Evolutionary conservation across 176 grass and related monocot genomes (phyloP).

Genomic region (Aegilops umbellulata): DNA sequence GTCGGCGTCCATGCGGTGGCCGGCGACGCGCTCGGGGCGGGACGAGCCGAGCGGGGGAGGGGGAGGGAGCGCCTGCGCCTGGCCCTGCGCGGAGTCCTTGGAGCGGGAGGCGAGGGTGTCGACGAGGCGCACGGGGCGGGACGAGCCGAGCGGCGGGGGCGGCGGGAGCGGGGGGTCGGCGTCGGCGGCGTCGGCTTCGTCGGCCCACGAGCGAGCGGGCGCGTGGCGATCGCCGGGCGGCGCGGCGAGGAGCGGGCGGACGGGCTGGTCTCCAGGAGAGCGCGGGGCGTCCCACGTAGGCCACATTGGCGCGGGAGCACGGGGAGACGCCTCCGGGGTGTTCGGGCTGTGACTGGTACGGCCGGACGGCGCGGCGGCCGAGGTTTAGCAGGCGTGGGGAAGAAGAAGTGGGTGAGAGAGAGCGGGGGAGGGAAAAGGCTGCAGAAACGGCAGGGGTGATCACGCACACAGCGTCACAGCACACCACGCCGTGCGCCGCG

Average conservation of each 20-base stretch:
- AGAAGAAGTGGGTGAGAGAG: constrained; percentile 1
- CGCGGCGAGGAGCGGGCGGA: not conserved
- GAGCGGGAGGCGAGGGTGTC: not conserved
- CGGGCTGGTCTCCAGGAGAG: not conserved
- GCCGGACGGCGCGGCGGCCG: too few species aligned
- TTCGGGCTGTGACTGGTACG: not conserved
- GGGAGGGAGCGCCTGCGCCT: constrained; percentile 18
- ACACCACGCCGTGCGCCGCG: not conserved
- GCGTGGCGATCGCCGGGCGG: constrained; percentile 15
- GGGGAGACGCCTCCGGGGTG: not conserved
- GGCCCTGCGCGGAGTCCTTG: not conserved
- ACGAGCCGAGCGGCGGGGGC: not conserved
- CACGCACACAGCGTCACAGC: not conserved
- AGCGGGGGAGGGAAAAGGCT: not conserved
- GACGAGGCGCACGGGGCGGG: not conserved
- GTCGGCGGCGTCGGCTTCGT: not conserved
- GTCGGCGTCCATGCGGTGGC: not conserved
- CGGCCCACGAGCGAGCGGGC: not conserved
- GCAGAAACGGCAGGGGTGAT: not conserved
- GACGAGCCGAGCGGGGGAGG: constrained; percentile 12
- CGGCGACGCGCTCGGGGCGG: not conserved
- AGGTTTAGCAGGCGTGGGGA: not conserved
- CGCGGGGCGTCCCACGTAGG: not conserved
- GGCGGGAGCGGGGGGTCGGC: not conserved
- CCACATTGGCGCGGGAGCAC: constrained; percentile 13